Evolutionary conservation across 495 filamentous ascomycete genomes (phyloP), one percentile per base, ranked within the genome.

Genomic region (Chaetomium fimeti): DNA sequence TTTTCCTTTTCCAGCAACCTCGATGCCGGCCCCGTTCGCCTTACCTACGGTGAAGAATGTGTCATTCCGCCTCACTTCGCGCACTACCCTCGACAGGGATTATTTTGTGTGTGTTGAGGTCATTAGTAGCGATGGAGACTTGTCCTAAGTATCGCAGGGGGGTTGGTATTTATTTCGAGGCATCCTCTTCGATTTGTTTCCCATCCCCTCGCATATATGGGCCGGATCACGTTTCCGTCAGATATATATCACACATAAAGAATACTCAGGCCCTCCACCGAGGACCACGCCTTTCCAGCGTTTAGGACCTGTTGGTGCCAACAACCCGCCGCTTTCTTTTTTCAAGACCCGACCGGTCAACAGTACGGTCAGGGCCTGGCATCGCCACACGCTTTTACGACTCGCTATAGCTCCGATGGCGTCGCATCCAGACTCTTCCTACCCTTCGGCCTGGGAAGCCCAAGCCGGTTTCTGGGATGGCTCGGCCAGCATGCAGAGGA

Each of bases 21-120:
- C 61, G 53, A 25, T 42, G 58, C 12, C 15, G 22, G 15, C 27
- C 24, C 16, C 27, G 66, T 25, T 49, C 62, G 66, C 66, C 66
- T 68, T 45, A 64, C 66, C 62, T 52, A 45, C 25, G 66, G 52
- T 62, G 57, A 64, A 45, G 1, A 52, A 62, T 36, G 57, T 68
- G 66, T 43, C 16, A 27, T 61, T 61, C 47, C 62, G 66, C 66
- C 52, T 64, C 55, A 57, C 40, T 62, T 18, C 20, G 15, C 4
- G 25, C 5, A 43, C 18, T 18, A 12, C 16, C 24, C 18, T 2
- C 11, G 3, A 24, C 32, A 36, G 27, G 51, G 27, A n/a, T 15
- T 12, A n/a, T 12, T 49, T 7, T 11, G n/a, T 40, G 27, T 18
- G 27, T 16, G 60, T 29, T 22, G 11, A 24, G 13, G 27, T 28